These are phyloP conservation scores for Metarhizium robertsii DNA, from an alignment of 2,329 filamentous ascomycete genomes.

Conservation along the genomic window DNA sequence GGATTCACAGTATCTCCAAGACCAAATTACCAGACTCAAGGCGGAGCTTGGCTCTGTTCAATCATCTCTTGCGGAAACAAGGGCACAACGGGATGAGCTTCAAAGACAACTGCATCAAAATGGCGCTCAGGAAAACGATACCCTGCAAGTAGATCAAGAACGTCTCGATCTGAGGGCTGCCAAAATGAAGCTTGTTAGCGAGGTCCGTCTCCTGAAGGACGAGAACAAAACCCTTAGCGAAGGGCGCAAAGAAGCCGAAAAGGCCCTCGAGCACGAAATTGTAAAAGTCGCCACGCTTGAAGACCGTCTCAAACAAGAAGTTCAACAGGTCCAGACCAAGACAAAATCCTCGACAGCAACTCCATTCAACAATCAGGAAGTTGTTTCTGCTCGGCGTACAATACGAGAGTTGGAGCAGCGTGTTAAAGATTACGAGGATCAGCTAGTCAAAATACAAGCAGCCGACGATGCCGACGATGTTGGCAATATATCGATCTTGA, in stretches of 20 bases:
- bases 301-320: slow-evolving; percentile 47
- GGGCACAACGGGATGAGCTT: slow-evolving; percentile 59
- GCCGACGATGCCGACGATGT: slow-evolving; percentile 31
- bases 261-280: slow-evolving; percentile 55
- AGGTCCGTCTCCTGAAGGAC: slow-evolving; percentile 54
- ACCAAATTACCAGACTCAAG: slow-evolving; percentile 49
- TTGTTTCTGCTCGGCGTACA: slow-evolving; percentile 50
- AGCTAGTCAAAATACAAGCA: slow-evolving; percentile 24
- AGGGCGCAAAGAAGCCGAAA: slow-evolving; percentile 50
- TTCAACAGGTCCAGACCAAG: slow-evolving; percentile 40
- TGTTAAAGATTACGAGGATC: slow-evolving; percentile 43
- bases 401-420: slow-evolving; percentile 56
- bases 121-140: slow-evolving; percentile 48
- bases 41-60: slow-evolving; percentile 51
- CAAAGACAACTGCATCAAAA: slow-evolving; percentile 48
- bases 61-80: slow-evolving; percentile 44
- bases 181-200: slow-evolving; percentile 59
- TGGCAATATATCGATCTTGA: slow-evolving; percentile 50
- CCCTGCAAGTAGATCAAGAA: slow-evolving; percentile 56
- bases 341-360: slow-evolving; percentile 33
- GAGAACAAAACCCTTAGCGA: slow-evolving; percentile 50
- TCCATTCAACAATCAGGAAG: slow-evolving; percentile 41
- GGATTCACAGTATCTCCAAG: slow-evolving; percentile 56
- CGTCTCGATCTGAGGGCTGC: slow-evolving; percentile 57
- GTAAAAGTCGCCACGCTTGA: slow-evolving; percentile 59